Percentiles rank a stretch among this genome's conserved stretches.
These are phyloP conservation scores for Claviceps sp. DNA, from an alignment of 2,329 filamentous ascomycete species.

Conservation along the genomic window DNA sequence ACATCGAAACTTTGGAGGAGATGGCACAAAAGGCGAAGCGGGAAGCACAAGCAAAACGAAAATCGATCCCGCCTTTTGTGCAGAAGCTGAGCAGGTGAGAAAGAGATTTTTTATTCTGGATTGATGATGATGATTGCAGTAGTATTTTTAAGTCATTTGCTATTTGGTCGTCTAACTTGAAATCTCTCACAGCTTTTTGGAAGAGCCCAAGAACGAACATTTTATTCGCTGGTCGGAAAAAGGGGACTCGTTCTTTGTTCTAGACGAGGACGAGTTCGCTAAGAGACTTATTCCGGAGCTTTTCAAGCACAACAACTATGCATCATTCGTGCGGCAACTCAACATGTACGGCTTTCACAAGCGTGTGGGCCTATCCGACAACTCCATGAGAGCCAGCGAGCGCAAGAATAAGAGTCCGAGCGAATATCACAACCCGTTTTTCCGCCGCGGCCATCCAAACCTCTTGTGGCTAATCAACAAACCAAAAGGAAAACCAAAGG, in stretches of 20 bases:
- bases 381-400: slow-evolving; percentile 94
- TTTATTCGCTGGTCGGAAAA: slow-evolving; percentile 95
- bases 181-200: slow-evolving; percentile 57
- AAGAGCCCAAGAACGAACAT: slow-evolving; percentile 84
- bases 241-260: slow-evolving; percentile 88
- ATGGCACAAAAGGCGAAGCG: slow-evolving; percentile 70
- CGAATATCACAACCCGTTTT: slow-evolving; percentile 96
- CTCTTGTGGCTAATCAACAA: slow-evolving; percentile 94
- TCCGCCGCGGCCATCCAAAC: slow-evolving; percentile 84
- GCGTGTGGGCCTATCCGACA: slow-evolving; percentile 82
- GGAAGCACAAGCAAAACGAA: slow-evolving; percentile 79
- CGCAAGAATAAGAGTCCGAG: slow-evolving; percentile 95
- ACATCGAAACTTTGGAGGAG: slow-evolving; percentile 65
- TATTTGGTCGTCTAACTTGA: background rate
- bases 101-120: background rate
- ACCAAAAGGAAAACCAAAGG: slow-evolving; percentile 56
- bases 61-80: slow-evolving; percentile 94
- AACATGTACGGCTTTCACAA: slow-evolving; percentile 99
- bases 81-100: slow-evolving; percentile 91
- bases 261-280: slow-evolving; percentile 97
- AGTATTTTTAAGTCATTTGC: too few relatives aligned
- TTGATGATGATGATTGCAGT: too few relatives aligned
- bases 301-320: slow-evolving; percentile 99
- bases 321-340: slow-evolving; percentile 85
- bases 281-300: slow-evolving; percentile 93